Conservation (phyloP, 768 basidiomycete genomes). For the Mycena capillaripes region DNA sequence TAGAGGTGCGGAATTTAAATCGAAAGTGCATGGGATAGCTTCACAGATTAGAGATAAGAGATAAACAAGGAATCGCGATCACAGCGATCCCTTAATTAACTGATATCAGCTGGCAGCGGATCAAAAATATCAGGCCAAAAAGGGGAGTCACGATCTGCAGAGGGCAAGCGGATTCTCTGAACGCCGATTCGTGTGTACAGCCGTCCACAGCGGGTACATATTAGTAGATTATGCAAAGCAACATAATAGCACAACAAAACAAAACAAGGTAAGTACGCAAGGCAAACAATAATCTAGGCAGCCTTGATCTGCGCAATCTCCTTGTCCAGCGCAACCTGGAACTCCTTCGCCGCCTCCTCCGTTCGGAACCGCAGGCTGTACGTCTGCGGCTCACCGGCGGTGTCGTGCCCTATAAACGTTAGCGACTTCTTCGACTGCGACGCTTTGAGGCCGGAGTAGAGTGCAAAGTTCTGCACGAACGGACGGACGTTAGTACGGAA, state of each 20-base stretch:
- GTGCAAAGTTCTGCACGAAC: slow-evolving; percentile 84
- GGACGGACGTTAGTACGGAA: slow-evolving; percentile 14
- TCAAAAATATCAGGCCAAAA: background rate
- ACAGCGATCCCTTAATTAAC: too few species aligned
- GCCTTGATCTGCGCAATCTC: slow-evolving; percentile 68
- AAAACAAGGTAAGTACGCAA: background rate
- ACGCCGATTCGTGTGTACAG: background rate
- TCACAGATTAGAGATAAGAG: too few species aligned
- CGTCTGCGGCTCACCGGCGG: slow-evolving; percentile 63
- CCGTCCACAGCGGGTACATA: background rate
- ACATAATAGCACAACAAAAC: slow-evolving; percentile 11
- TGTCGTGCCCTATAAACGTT: slow-evolving; percentile 80
- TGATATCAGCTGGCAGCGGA: background rate
- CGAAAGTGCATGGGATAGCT: background rate
- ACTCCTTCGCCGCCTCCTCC: slow-evolving; percentile 67
- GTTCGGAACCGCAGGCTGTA: slow-evolving; percentile 75
- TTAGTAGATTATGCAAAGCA: slow-evolving; percentile 12
- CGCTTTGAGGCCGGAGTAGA: slow-evolving; percentile 72
- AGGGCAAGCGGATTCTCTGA: background rate
- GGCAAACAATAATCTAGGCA: slow-evolving; percentile 40
- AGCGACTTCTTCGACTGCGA: slow-evolving; percentile 66
- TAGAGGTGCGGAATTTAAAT: slow-evolving; percentile 17
- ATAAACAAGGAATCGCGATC: too few species aligned
- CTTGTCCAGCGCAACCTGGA: slow-evolving; percentile 72
- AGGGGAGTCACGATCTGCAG: background rate